Percentiles rank a stretch among this genome's conserved stretches.
Conservation (phyloP, 2,329 filamentous ascomycete genomes). For the Lachnellula subtilissima region DNA sequence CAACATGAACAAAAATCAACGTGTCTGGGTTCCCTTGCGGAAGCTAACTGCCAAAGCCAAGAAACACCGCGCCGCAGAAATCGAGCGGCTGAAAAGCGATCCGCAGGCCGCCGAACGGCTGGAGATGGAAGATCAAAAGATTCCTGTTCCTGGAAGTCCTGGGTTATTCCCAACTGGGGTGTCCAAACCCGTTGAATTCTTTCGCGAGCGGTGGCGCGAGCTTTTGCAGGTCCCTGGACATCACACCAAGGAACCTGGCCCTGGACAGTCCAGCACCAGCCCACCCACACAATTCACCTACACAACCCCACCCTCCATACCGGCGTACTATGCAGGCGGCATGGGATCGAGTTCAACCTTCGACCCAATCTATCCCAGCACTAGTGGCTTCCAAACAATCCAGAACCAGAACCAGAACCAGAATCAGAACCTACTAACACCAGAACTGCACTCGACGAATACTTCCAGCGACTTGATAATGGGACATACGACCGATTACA, state of each 20-base stretch:
- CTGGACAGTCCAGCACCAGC: neutral
- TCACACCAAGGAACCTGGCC: neutral
- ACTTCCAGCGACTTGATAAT: neutral
- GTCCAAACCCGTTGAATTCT: slow-evolving; percentile 16
- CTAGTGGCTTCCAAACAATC: neutral
- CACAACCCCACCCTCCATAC: neutral
- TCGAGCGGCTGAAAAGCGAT: slow-evolving; percentile 29
- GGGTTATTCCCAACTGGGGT: slow-evolving; percentile 20
- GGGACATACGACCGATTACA: neutral
- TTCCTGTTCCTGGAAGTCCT: slow-evolving; percentile 28
- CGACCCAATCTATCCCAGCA: slow-evolving; percentile 5
- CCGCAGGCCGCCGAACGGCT: slow-evolving; percentile 20
- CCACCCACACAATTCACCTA: neutral
- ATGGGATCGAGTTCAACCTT: neutral
- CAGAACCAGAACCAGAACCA: neutral
- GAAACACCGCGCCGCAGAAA: slow-evolving; percentile 32
- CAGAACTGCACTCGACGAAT: neutral
- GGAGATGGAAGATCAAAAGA: slow-evolving; percentile 20
- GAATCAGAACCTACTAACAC: neutral
- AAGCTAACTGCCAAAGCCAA: slow-evolving; percentile 54
- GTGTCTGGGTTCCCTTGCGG: slow-evolving; percentile 56
- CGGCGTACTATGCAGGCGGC: neutral
- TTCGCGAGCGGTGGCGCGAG: slow-evolving; percentile 30
- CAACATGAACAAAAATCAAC: slow-evolving; percentile 39
- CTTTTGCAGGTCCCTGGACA: slow-evolving; percentile 15